Conservation (phyloP, 73 alveolate species). For the Stentor roeselii region DNA sequence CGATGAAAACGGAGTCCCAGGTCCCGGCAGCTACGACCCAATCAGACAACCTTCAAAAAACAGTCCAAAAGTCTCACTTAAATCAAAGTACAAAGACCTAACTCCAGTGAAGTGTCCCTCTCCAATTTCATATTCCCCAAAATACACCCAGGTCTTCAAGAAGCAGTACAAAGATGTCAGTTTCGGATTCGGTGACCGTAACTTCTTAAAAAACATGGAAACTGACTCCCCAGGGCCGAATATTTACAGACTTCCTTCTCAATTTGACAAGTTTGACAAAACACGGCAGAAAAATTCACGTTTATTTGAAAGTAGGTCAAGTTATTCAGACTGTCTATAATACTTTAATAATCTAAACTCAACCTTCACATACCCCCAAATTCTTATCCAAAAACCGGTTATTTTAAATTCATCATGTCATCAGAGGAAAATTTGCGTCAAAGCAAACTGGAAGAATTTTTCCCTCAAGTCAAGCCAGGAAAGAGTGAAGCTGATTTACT, state of each 20-base stretch:
- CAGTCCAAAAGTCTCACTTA: background rate
- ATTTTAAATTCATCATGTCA: background rate
- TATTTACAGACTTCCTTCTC: background rate
- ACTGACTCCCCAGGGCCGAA: conserved; percentile 4
- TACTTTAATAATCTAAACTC: no score
- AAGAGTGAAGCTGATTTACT: conserved; percentile 7
- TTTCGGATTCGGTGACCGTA: background rate
- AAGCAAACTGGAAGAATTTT: conserved; percentile 20
- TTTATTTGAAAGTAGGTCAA: no score
- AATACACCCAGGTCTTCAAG: background rate
- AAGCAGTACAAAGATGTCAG: background rate
- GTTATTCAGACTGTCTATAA: no score
- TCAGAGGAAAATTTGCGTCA: background rate
- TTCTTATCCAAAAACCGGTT: background rate
- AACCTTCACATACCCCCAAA: background rate
- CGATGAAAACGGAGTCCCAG: background rate
- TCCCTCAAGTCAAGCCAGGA: conserved; percentile 5
- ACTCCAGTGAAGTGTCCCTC: background rate
- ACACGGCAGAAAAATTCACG: no score
- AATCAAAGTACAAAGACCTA: background rate
- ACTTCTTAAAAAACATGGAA: background rate
- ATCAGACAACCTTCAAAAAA: background rate
- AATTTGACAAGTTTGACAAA: background rate
- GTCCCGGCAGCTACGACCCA: background rate
- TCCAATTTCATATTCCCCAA: background rate